Conservation (phyloP, 2,329 filamentous ascomycete genomes). For the Allantophomopsis lycopodina region DNA sequence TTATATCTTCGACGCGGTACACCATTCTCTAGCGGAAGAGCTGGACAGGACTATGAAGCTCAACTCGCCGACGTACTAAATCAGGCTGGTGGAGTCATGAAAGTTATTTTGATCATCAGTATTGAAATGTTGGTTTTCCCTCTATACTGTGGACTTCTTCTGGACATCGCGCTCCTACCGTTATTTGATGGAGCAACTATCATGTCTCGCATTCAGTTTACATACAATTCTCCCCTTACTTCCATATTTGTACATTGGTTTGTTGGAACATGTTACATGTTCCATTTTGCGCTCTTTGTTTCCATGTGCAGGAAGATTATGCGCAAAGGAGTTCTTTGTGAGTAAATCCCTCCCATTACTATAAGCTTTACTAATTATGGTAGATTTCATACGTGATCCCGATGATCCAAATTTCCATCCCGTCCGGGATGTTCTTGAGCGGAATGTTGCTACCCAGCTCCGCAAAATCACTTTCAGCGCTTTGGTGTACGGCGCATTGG, state of each 20-base stretch:
- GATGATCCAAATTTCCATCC: slow-evolving; percentile 98
- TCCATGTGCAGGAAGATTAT: slow-evolving; percentile 98
- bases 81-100: slow-evolving; percentile 93
- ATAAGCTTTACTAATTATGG: slow-evolving; percentile 15
- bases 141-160: slow-evolving; percentile 82
- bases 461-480: slow-evolving; percentile 95
- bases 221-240: slow-evolving; percentile 65
- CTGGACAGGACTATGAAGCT: slow-evolving; percentile 55
- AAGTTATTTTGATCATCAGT: slow-evolving; percentile 95
- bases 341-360: slow-evolving; percentile 21
- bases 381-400: slow-evolving; percentile 92
- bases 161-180: slow-evolving; percentile 79
- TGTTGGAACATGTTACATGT: slow-evolving; percentile 98
- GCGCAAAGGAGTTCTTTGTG: slow-evolving; percentile 84
- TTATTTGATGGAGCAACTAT: slow-evolving; percentile 75
- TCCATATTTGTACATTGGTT: slow-evolving; percentile 99
- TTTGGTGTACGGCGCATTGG: slow-evolving; percentile 84
- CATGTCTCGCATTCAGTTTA: slow-evolving; percentile 65
- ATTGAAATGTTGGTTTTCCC: slow-evolving; percentile 99
- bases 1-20: slow-evolving; percentile 66
- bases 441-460: slow-evolving; percentile 82
- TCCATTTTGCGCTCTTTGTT: slow-evolving; percentile 96
- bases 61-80: slow-evolving; percentile 70
- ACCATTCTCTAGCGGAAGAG: slow-evolving; percentile 45
- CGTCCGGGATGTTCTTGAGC: slow-evolving; percentile 88